Conservation (phyloP, 345 rosid species). For the Gossypium arboreum region DNA sequence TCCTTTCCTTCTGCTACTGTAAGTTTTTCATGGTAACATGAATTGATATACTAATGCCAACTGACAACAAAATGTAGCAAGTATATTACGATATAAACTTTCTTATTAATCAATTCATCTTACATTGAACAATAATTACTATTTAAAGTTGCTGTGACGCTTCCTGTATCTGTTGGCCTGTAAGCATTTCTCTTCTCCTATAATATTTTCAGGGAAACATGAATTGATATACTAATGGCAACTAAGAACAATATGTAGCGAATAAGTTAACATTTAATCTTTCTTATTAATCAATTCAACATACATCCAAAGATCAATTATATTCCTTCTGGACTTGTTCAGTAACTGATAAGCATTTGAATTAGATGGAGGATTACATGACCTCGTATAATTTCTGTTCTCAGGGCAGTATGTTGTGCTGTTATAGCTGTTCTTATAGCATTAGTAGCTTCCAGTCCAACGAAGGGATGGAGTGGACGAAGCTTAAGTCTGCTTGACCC, state of each 20-base stretch:
- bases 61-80: not conserved
- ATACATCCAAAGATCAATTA: not conserved
- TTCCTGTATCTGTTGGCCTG: conserved; percentile 85
- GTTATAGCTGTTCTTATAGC: conserved; percentile 81
- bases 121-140: conserved; percentile 8
- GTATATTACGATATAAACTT: not conserved
- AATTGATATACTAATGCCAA: not conserved
- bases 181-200: conserved; percentile 41
- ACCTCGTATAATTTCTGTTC: conserved; percentile 24
- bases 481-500: conserved; percentile 99
- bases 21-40: not conserved
- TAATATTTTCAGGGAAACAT: not conserved
- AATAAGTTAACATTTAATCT: not conserved
- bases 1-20: conserved; percentile 20
- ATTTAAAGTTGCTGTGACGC: conserved; percentile 47
- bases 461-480: conserved; percentile 99
- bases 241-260: not conserved
- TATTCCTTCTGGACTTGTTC: not conserved
- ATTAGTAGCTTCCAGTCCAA: conserved; percentile 98
- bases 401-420: conserved; percentile 75
- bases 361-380: conserved; percentile 9
- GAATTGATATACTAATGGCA: not conserved
- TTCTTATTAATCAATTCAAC: not conserved
- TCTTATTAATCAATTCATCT: not conserved
- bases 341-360: conserved; percentile 4